These are phyloP conservation scores for Solanum hybrid DNA, from an alignment of 305 asterid species.

Conservation along the genomic window DNA sequence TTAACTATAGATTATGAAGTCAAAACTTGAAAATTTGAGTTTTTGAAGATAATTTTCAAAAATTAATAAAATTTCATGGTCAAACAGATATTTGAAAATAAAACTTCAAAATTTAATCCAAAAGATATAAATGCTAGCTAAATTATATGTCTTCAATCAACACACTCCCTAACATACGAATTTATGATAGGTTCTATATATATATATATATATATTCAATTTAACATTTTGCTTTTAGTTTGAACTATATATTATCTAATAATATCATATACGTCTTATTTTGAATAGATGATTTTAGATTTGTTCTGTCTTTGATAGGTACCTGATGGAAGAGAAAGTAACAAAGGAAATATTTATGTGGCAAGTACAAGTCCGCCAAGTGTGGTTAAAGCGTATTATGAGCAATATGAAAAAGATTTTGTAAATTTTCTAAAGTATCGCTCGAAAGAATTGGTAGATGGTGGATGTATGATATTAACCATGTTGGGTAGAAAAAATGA, in stretches of 20 bases:
- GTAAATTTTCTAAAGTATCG: slow-evolving; percentile 26
- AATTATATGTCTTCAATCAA: not conserved
- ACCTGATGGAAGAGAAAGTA: slow-evolving; percentile 14
- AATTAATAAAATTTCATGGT: too few relatives aligned
- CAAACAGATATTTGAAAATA: too few relatives aligned
- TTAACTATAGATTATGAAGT: not conserved
- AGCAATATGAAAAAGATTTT: slow-evolving; percentile 40
- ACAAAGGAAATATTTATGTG: slow-evolving; percentile 30
- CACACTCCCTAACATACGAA: too few relatives aligned
- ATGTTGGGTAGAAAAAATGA: slow-evolving; percentile 35
- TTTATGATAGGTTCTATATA: not conserved
- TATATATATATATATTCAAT: too few relatives aligned
- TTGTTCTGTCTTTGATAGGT: not conserved
- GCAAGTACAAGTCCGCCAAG: slow-evolving; percentile 19
- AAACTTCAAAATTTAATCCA: too few relatives aligned
- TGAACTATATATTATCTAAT: not conserved
- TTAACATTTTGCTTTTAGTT: not conserved
- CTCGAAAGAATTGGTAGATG: slow-evolving; percentile 26
- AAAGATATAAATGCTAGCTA: not conserved
- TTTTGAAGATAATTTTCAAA: not conserved
- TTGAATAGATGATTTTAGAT: not conserved
- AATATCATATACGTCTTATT: too few relatives aligned
- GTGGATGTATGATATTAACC: slow-evolving; percentile 45
- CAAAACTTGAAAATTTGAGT: not conserved
- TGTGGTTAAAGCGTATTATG: slow-evolving; percentile 28